A percentile compares a stretch with the other conserved stretches of the same genome.
Conservation (phyloP, 2,329 filamentous ascomycete genomes). For the Botrytis byssoidea region DNA sequence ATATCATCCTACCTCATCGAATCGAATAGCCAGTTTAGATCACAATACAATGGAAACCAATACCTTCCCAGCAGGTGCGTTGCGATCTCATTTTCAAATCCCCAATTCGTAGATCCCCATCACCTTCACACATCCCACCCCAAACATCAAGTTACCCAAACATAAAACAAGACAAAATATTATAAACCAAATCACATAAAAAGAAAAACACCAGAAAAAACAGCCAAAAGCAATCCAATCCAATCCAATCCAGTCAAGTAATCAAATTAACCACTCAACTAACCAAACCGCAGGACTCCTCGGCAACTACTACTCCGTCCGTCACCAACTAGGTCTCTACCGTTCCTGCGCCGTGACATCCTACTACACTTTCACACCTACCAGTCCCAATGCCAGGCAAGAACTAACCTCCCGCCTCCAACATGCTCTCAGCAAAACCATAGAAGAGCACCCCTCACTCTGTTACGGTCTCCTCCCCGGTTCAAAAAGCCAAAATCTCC, state of each 20-base stretch:
- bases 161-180: not conserved
- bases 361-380: not conserved
- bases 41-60: not conserved
- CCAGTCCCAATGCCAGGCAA: accelerated
- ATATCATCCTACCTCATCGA: not conserved
- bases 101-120: not conserved
- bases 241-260: not conserved
- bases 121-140: not conserved
- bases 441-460: not conserved
- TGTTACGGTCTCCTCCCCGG: not conserved
- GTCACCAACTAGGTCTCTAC: not conserved
- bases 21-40: not conserved
- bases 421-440: not conserved
- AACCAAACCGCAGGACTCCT: not conserved
- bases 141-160: not conserved
- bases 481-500: not conserved
- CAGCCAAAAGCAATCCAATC: too few relatives aligned
- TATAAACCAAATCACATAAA: not conserved
- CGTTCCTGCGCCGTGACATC: conserved; percentile 10
- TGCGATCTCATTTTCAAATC: not conserved
- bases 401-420: not conserved
- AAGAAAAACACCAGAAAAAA: not conserved
- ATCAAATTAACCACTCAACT: not conserved
- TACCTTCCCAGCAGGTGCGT: conserved; percentile 18
- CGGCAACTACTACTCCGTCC: not conserved